Conservation (phyloP, 495 filamentous ascomycete species). For the Penicillium argentinense region DNA sequence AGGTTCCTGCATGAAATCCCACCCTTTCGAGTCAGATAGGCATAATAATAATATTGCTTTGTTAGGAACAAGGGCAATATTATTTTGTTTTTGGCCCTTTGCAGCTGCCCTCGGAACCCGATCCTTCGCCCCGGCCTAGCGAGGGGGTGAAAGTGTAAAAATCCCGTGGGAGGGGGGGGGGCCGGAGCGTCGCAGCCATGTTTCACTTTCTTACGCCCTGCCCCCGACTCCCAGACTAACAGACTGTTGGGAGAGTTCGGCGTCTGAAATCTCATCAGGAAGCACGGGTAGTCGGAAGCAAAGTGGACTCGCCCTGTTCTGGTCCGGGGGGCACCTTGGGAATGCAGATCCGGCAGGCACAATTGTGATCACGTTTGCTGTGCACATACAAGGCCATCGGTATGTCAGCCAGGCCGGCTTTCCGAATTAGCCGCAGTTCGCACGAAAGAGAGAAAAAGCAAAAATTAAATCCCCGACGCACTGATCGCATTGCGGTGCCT, state of each 20-base stretch:
- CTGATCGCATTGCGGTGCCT: conserved; percentile 17
- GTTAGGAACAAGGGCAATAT: no score
- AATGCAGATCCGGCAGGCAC: no score
- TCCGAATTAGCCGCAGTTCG: conserved; percentile 2
- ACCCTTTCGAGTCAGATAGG: no score
- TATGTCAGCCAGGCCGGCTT: no score
- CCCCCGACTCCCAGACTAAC: conserved; percentile 4
- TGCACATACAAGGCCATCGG: no score
- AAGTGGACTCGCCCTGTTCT: conserved; percentile 10
- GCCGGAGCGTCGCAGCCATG: conserved; percentile 23
- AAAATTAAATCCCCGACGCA: conserved; percentile 19
- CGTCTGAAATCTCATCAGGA: conserved; percentile 4
- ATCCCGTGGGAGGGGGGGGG: conserved; percentile 14
- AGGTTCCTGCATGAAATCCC: conserved; percentile 28
- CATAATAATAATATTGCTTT: no score
- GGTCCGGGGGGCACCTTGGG: neutral
- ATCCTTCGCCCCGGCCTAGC: conserved; percentile 1
- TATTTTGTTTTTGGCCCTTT: no score
- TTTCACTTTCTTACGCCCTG: conserved; percentile 21
- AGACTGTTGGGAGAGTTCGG: conserved; percentile 9
- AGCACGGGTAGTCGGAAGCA: conserved; percentile 1
- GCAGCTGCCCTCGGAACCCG: no score
- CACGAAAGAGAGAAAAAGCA: conserved; percentile 7
- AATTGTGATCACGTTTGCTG: no score
- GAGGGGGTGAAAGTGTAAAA: no score